These are phyloP conservation scores for Kwoniella sp. DNA, from an alignment of 768 basidiomycete species.

Conservation along the genomic window DNA sequence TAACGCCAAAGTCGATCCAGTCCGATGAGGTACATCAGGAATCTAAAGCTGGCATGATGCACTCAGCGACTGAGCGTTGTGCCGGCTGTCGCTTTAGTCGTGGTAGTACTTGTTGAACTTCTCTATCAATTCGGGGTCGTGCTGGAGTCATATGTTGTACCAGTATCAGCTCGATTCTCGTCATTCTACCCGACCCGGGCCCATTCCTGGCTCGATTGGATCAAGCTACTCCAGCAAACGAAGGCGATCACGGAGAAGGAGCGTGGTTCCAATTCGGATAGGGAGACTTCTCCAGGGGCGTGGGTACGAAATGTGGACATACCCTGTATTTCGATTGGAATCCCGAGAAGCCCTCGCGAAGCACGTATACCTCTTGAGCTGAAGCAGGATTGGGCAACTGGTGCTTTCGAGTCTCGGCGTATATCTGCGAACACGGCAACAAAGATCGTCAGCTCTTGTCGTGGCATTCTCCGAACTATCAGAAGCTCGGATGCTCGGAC, in stretches of 20 bases:
- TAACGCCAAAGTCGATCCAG: too few species aligned
- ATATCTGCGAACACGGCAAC: constrained; percentile 38
- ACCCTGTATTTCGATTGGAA: constrained; percentile 51
- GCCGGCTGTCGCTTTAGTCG: constrained; percentile 23
- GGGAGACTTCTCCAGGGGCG: neutral
- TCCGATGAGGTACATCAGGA: too few species aligned
- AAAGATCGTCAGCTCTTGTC: neutral
- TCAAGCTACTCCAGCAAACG: too few species aligned
- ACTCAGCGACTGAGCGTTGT: too few species aligned
- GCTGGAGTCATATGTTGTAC: constrained; percentile 20
- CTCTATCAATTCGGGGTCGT: constrained; percentile 53
- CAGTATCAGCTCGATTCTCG: too few species aligned
- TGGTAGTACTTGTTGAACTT: constrained; percentile 56
- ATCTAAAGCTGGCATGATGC: too few species aligned
- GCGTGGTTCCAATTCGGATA: too few species aligned
- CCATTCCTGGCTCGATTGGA: too few species aligned
- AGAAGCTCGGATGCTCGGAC: too few species aligned
- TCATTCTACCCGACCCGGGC: too few species aligned
- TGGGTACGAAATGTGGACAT: constrained; percentile 15
- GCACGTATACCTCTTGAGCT: constrained; percentile 49
- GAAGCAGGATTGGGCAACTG: constrained; percentile 21
- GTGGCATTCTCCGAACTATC: neutral
- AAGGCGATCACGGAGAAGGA: too few species aligned
- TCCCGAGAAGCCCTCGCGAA: constrained; percentile 55
- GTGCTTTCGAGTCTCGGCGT: constrained; percentile 44